A percentile compares a stretch with the other conserved stretches of the same genome.
Conservation (phyloP, 2,329 filamentous ascomycete genomes). For the Talaromyces sp. region DNA sequence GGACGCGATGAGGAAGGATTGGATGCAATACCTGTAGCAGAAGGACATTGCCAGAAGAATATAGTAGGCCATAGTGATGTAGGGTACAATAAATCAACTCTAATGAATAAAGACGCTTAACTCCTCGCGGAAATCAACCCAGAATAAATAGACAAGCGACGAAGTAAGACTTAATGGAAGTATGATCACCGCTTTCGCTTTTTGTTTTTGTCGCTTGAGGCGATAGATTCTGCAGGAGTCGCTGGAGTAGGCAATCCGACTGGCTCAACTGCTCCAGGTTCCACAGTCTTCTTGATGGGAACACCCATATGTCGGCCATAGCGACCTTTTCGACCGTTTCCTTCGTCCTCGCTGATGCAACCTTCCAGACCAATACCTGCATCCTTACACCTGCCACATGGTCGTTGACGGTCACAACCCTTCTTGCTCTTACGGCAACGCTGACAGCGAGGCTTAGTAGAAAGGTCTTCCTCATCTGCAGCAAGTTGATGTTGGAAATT, state of each 20-base stretch:
- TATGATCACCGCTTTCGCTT: conserved; percentile 59
- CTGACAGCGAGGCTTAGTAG: conserved; percentile 93
- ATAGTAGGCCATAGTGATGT: background rate
- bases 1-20: background rate
- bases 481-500: conserved; percentile 59
- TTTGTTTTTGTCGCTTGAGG: conserved; percentile 57
- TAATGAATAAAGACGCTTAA: background rate
- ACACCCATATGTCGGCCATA: conserved; percentile 71
- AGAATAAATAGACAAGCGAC: background rate
- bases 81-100: background rate
- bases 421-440: conserved; percentile 99
- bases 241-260: conserved; percentile 30
- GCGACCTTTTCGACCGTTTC: conserved; percentile 91
- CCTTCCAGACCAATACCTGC: conserved; percentile 89
- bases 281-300: conserved; percentile 54
- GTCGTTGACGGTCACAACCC: conserved; percentile 92
- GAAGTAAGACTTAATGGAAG: background rate
- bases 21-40: conserved; percentile 3
- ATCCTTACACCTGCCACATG: conserved; percentile 91
- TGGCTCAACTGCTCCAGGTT: conserved; percentile 44
- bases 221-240: conserved; percentile 30
- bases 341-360: conserved; percentile 95
- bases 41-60: background rate
- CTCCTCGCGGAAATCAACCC: background rate
- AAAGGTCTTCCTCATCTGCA: conserved; percentile 80